Evolutionary conservation across 148 eudicot genomes (phyloP).

Genomic region (Rhododendron griersonianum): DNA sequence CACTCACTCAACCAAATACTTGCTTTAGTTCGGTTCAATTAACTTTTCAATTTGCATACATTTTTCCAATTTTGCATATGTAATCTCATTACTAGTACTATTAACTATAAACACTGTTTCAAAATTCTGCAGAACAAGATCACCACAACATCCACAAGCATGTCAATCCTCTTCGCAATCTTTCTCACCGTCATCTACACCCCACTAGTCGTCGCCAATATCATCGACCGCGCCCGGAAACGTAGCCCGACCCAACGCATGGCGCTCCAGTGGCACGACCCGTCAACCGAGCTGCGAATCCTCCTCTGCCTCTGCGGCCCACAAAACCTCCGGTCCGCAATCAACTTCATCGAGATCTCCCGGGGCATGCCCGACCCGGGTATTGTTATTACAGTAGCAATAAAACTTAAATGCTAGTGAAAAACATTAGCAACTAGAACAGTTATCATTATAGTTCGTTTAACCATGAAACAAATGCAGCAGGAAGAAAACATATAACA

Average conservation of each 20-base stretch:
- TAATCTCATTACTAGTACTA: neutral
- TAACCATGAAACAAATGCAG: neutral
- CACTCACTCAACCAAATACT: neutral
- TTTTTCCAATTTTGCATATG: neutral
- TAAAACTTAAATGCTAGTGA: too few relatives aligned
- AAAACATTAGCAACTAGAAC: neutral
- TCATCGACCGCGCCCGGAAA: slow-evolving; percentile 62
- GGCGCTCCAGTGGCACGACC: slow-evolving; percentile 82
- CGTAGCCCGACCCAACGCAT: slow-evolving; percentile 61
- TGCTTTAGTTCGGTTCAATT: neutral
- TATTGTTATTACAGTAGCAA: neutral
- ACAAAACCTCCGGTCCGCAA: slow-evolving; percentile 53
- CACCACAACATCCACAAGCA: slow-evolving; percentile 51
- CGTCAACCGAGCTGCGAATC: slow-evolving; percentile 53
- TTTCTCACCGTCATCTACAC: slow-evolving; percentile 61
- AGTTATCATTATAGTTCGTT: too few relatives aligned
- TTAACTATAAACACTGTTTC: neutral
- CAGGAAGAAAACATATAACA: neutral
- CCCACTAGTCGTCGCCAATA: slow-evolving; percentile 60
- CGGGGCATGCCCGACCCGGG: slow-evolving; percentile 60
- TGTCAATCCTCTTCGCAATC: slow-evolving; percentile 53
- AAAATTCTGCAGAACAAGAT: slow-evolving; percentile 42
- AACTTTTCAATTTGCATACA: neutral
- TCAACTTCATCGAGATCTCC: slow-evolving; percentile 68
- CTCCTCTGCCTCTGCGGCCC: slow-evolving; percentile 66